Evolutionary conservation across 2,329 filamentous ascomycete species (phyloP), one percentile per base, ranked within the genome.

Genomic region (Calonectria hongkongensis): DNA sequence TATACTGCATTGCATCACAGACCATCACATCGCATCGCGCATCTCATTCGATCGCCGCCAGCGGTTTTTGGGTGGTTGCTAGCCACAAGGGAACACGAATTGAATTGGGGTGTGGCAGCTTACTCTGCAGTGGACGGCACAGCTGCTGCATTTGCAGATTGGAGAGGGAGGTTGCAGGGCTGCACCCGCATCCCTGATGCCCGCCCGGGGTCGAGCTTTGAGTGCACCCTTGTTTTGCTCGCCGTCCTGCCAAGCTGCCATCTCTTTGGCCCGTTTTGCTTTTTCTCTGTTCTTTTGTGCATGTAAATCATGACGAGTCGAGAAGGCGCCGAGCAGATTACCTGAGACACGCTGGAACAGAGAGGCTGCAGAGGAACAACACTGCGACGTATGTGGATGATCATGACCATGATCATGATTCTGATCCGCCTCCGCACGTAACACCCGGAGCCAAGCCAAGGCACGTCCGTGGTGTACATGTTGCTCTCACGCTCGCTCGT

Each of bases 281-380:
- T 60, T 54, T n/a, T 13, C 41, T 60, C n/a, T 41, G n/a, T 60
- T 60, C 33, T n/a, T 13, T 60, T 60, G 33, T 41, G n/a, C 33
- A 58, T 58, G 54, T 58, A 47, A 47, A 45, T 63, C 58, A 63
- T 63, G 58, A 63, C 41, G 41, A 63, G 41, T 63, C 54, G 54
- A 60, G 54, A 60, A 60, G 54, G n/a, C 54, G 33, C 54, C 54
- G 54, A 41, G 30, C 54, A 60, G 54, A 60, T 60, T 60, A 41
- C 54, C 54, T 60, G 54, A 60, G 54, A 60, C 54, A 41, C 15
- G 13, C 15, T 41, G 21, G 25, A 33, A 60, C 36, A 58, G 16
- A 13, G n/a, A 48, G n/a, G n/a, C 18, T 12, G 45, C 45, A 10
- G 45, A 41, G 54, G n/a, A 16, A 27, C 10, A 16, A 27, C 10